phyloP scores from a whole-genome alignment of 1,284 basidiomycete species.

The Fomitopsis betulina region DNA sequence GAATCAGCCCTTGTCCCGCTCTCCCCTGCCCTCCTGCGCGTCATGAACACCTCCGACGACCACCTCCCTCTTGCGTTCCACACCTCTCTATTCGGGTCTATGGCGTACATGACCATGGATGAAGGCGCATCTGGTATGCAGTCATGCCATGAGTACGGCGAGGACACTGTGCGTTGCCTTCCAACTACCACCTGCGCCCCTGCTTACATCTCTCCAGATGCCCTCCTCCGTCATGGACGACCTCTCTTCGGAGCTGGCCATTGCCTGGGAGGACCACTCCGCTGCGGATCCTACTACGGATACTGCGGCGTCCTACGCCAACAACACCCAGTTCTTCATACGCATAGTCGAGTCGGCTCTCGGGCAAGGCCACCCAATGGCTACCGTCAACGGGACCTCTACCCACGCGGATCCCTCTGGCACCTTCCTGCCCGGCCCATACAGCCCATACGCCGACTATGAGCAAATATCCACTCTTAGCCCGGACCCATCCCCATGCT shows the following conservation, averaged over 20 bases:
- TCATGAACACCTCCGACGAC: not conserved
- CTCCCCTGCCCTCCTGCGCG: not conserved
- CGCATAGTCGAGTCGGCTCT: not conserved
- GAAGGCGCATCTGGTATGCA: not conserved
- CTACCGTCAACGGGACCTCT: not conserved
- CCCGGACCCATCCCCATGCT: not conserved
- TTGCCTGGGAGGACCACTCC: not conserved
- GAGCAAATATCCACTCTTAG: not conserved
- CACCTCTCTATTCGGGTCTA: not conserved
- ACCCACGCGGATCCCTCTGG: too few species aligned
- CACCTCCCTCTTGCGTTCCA: not conserved
- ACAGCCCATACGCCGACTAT: too few species aligned
- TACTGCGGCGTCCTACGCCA: not conserved
- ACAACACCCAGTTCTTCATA: not conserved
- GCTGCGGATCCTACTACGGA: not conserved
- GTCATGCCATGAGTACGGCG: not conserved
- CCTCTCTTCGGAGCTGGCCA: too few species aligned
- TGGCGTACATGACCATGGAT: not conserved
- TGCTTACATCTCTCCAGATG: not conserved
- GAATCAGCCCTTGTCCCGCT: too few species aligned
- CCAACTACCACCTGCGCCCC: too few species aligned
- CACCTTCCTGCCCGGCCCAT: too few species aligned
- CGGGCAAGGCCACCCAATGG: not conserved
- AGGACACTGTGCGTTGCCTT: not conserved
- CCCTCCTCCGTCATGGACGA: not conserved